Base-by-base conservation (phyloP, 305 asterid genomes). In the Withania somnifera region DNA sequence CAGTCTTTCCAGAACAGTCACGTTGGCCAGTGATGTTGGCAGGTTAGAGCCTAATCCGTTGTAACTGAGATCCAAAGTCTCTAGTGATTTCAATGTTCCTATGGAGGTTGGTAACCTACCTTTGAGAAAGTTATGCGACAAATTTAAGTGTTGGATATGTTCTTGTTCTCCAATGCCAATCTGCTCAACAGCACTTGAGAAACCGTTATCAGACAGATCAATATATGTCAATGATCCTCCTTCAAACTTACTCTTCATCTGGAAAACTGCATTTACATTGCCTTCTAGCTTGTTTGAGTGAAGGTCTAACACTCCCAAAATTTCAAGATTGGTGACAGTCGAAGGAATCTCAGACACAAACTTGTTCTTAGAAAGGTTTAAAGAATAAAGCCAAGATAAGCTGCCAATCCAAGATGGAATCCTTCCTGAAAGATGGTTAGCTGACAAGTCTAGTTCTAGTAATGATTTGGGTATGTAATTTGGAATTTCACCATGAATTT, bases 21-120 rank as follows among this genome's bases (percentile, higher is more conserved):
- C 83, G 52, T 91, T 87, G 13, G 85, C 90, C 86, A 92, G 47
- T 3, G 87, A 81, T 4, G 67, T 60, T 2, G 97, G 93, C 75
- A 91, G 81, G 20, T 77, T 67, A 6, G 90, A 88, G 26, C 81
- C 80, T 42, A 91, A 58, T 82, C 81, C 38, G n/a, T 92, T 92
- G 83, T 83, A 68, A 89, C 97, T 91, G 89, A 92, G 79, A 86
- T 92, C 97, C 86, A 91, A 81, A 11, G 42, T 86, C 84, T 83
- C 8, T 86, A 90, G n/a, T 13, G 80, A 66, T n/a, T 34, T 76
- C n/a, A 90, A 66, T 60, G 77, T 76, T 82, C 86, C 92, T 0
- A 89, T 26, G 1, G 91, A 84, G 69, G 77, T 84, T 81, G 94
- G 94, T 79, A 90, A 52, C 54, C 77, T 83, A 14, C 90, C 94